A percentile compares a stretch with the other conserved stretches of the same genome.
Conservation (phyloP, 176 grass and related monocot genomes). For the Calamus simplicifolius region DNA sequence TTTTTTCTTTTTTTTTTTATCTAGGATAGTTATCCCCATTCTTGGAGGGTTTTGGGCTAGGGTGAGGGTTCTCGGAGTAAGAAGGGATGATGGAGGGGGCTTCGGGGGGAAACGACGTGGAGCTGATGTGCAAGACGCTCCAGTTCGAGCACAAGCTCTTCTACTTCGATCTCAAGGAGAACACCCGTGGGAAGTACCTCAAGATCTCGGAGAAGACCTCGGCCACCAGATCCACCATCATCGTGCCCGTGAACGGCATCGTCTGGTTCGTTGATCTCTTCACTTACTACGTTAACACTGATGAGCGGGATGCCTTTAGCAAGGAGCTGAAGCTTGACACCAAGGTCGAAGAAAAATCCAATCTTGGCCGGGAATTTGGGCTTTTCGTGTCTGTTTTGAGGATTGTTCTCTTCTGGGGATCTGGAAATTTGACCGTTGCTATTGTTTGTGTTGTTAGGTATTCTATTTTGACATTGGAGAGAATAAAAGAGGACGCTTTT, state of each 20-base stretch:
- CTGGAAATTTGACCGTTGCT: not conserved
- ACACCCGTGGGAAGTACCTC: conserved; percentile 84
- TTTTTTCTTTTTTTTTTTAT: too few species aligned
- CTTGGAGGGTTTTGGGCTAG: too few species aligned
- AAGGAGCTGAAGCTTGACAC: conserved; percentile 94
- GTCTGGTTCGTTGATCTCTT: conserved; percentile 91
- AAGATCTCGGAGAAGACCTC: conserved; percentile 98
- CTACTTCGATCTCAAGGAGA: conserved; percentile 99
- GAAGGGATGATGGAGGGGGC: conserved; percentile 20
- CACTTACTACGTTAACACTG: conserved; percentile 83
- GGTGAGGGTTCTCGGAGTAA: too few species aligned
- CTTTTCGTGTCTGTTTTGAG: too few species aligned
- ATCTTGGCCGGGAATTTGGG: too few species aligned
- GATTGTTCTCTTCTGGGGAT: not conserved
- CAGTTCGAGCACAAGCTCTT: conserved; percentile 99
- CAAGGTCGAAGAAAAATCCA: conserved; percentile 31
- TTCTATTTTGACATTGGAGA: conserved; percentile 97
- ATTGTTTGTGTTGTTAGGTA: conserved; percentile 39
- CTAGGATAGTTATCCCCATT: too few species aligned
- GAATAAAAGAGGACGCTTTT: conserved; percentile 97
- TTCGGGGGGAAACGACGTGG: conserved; percentile 65
- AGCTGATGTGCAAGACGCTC: conserved; percentile 95
- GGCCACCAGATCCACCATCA: conserved; percentile 89
- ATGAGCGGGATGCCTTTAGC: conserved; percentile 84
- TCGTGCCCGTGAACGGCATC: conserved; percentile 77